Evolutionary conservation across 345 rosid genomes (phyloP), one percentile per base, ranked within the genome.

Genomic region (Conringia planisiliqua): DNA sequence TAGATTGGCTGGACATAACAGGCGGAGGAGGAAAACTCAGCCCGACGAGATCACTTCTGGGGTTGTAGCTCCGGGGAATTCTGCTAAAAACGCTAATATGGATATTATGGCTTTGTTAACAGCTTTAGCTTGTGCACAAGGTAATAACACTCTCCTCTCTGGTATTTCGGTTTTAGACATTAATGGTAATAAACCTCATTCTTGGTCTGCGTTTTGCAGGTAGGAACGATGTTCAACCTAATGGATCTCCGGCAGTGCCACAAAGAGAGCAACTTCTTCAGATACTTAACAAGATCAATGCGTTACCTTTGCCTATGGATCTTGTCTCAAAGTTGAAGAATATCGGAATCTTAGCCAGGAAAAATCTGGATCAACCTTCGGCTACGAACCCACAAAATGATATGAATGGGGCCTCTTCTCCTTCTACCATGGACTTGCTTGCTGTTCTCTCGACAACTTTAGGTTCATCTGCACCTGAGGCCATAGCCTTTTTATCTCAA

Each of bases 21-120:
- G 89, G 9, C 66, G 96, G 35, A 86, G 96, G 67, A 84, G 96
- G 75, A 90, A 90, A 80, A 86, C 91, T 38, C 98, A 92, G 75
- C 86, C 89, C 0, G 93, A 92, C 18, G 91, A 90, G 66, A 82
- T 84, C 17, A 70, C 81, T 10, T 86, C 94, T 35, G 62, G 80
- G 24, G 70, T 71, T 72, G 77, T 83, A 22, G 80, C 76, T 78
- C 83, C 82, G 0, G 85, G 72, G 44, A 86, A 81, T 58, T 79
- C 63, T 69, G 88, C 84, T 62, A 33, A 38, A 50, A 77, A 75
- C 59, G 79, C 84, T 29, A 87, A 82, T 72, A 33, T 86, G 60
- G 93, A 92, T 71, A 58, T 90, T 32, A 76, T 89, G 61, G 87
- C 85, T 78, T 77, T 92, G 83, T 75, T 90, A 71, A 84, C 95